Conservation (phyloP, 2,329 filamentous ascomycete species). For the Massarina eburnea region DNA sequence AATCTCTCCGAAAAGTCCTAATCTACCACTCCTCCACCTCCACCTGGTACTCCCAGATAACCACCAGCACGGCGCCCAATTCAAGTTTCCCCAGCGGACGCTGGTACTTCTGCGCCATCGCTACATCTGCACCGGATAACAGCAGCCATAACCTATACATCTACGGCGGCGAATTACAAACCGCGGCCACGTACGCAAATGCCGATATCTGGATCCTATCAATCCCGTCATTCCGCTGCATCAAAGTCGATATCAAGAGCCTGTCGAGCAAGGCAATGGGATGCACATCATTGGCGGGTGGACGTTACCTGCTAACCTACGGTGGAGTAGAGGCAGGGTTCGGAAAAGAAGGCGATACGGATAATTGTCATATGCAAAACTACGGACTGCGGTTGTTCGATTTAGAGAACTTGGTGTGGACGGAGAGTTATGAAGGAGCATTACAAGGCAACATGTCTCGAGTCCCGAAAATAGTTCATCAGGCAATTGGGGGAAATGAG, state of each 20-base stretch:
- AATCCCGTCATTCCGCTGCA: slow-evolving; percentile 14
- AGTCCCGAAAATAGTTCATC: slow-evolving; percentile 8
- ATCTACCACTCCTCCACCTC: slow-evolving; percentile 9
- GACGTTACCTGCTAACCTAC: slow-evolving; percentile 13
- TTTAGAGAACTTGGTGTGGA: slow-evolving; percentile 9
- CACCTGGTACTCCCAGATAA: slow-evolving; percentile 12
- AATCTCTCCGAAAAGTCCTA: slow-evolving; percentile 11
- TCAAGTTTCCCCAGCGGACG: slow-evolving; percentile 5
- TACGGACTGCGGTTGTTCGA: slow-evolving; percentile 13
- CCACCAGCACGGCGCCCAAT: slow-evolving; percentile 2
- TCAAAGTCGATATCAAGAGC: slow-evolving; percentile 4
- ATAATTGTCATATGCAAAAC: slow-evolving; percentile 8
- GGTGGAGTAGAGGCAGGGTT: slow-evolving; percentile 6
- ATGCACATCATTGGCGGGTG: slow-evolving; percentile 4
- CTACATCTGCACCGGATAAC: slow-evolving; percentile 11
- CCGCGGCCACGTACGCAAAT: neutral
- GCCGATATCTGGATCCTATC: slow-evolving; percentile 15
- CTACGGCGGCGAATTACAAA: slow-evolving; percentile 11
- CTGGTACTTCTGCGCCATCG: slow-evolving; percentile 8
- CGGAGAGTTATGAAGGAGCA: slow-evolving; percentile 5
- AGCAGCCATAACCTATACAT: slow-evolving; percentile 18
- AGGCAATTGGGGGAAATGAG: slow-evolving; percentile 9
- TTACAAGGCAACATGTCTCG: neutral
- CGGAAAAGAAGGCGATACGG: slow-evolving; percentile 1
- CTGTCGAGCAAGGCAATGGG: slow-evolving; percentile 4